Conservation (phyloP, 352 stramenopile species). For the Phytopythium vexans region DNA sequence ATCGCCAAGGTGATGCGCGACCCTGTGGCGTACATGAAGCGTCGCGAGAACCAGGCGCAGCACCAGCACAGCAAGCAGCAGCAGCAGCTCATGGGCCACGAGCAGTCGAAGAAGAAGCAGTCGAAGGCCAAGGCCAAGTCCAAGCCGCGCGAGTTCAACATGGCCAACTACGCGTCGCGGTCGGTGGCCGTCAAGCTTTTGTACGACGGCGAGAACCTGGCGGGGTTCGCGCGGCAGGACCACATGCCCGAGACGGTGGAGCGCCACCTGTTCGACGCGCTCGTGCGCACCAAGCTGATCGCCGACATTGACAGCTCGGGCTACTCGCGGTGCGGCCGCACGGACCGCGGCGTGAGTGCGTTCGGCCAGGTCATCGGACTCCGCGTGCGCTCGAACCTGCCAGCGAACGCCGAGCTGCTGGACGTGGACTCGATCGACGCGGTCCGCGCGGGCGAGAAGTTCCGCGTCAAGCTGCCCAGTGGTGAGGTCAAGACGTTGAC, state of each 20-base stretch:
- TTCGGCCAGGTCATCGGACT: conserved; percentile 80
- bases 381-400: conserved; percentile 74
- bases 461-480: conserved; percentile 50
- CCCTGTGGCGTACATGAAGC: conserved; percentile 2
- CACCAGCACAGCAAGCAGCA: conserved; percentile 2
- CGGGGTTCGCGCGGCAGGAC: conserved; percentile 86
- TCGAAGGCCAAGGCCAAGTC: conserved; percentile 49
- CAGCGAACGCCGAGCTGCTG: conserved; percentile 55
- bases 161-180: conserved; percentile 75
- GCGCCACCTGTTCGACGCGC: conserved; percentile 90
- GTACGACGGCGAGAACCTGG: conserved; percentile 86
- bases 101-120: conserved; percentile 25
- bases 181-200: conserved; percentile 81
- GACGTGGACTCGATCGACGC: conserved; percentile 65
- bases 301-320: conserved; percentile 66
- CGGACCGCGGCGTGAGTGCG: conserved; percentile 94
- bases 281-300: conserved; percentile 92
- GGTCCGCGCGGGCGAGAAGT: conserved; percentile 52
- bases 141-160: conserved; percentile 67
- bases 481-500: conserved; percentile 69
- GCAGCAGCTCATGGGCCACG: background rate
- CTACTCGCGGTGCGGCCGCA: conserved; percentile 97
- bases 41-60: conserved; percentile 6
- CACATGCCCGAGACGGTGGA: conserved; percentile 93
- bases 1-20: conserved; percentile 60